Evolutionary conservation across 768 basidiomycete genomes (phyloP).

Genomic region (Coprinopsis sp.): DNA sequence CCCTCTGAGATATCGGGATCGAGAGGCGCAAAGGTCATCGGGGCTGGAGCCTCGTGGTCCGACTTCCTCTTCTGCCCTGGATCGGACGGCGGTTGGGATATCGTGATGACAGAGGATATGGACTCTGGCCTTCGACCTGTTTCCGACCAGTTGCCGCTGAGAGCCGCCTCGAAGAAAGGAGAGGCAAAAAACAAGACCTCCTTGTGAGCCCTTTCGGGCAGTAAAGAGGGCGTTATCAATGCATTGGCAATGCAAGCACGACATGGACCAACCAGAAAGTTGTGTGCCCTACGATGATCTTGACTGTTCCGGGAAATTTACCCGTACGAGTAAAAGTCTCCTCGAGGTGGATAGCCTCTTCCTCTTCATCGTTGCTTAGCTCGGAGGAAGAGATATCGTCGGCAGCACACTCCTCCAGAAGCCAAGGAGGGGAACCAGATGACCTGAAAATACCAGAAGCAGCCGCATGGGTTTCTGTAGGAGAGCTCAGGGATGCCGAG

Average conservation of each 20-base stretch:
- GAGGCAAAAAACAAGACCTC: slow-evolving; percentile 89
- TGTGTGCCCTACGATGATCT: slow-evolving; percentile 83
- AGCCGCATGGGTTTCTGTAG: slow-evolving; percentile 85
- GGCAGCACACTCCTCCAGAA: slow-evolving; percentile 69
- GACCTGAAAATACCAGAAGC: slow-evolving; percentile 81
- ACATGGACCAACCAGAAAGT: slow-evolving; percentile 79
- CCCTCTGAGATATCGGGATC: slow-evolving; percentile 38
- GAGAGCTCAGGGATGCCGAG: slow-evolving; percentile 76
- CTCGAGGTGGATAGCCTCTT: slow-evolving; percentile 74
- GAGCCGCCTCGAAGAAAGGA: slow-evolving; percentile 90
- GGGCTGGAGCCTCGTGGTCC: slow-evolving; percentile 39
- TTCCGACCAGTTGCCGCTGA: slow-evolving; percentile 91
- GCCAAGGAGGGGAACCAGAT: slow-evolving; percentile 74
- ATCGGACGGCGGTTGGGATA: slow-evolving; percentile 65
- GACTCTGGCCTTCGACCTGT: slow-evolving; percentile 68
- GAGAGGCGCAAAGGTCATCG: slow-evolving; percentile 59
- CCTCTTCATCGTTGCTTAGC: slow-evolving; percentile 59
- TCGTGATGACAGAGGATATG: slow-evolving; percentile 80
- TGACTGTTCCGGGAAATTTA: slow-evolving; percentile 79
- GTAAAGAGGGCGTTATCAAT: slow-evolving; percentile 5
- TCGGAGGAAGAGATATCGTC: slow-evolving; percentile 71
- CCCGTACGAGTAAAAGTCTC: slow-evolving; percentile 68
- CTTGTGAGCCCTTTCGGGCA: slow-evolving; percentile 71
- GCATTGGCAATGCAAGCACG: neutral
- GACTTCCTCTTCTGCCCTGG: slow-evolving; percentile 52